Base-by-base conservation (phyloP, 371 early-diverging fungal species). In the Syncephalastrum racemosum region DNA sequence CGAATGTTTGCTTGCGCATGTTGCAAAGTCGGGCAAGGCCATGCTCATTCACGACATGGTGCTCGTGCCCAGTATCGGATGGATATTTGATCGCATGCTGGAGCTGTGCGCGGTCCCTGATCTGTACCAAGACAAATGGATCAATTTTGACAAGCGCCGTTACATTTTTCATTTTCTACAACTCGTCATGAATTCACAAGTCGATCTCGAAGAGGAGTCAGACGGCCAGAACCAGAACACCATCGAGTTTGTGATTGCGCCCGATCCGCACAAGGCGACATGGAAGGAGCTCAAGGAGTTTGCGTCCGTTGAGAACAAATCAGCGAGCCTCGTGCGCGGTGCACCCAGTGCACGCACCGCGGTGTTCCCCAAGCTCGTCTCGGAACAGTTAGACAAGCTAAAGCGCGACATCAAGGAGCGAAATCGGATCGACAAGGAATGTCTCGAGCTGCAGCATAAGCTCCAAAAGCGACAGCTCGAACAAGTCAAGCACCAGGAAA, bases 71-170 rank as follows among this genome's bases (percentile, higher is more conserved):
- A 76, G 79, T 25, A 36, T 83, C 2, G 82, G 78, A 3, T 83
- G 84, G 84, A 59, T 83, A 46, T 71, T 81, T 62, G 82, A 81
- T 44, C 73, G 79, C 6, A 73, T 80, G 68, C 24, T 79, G 31
- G 75, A 80, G 58, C 53, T 75, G 2, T 77, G 75, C 57, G 67
- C 68, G 22, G 68, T 76, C 10, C 81, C 80, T 1, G 75, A 80
- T 43, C 71, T 67, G 19, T 66, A 73, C 52, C 67, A 66, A 7
- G 69, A 75, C 3, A 53, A 66, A 51, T 63, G 87, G 59, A 72
- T 90, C 40, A 85, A 90, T 58, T 79, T 89, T 56, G 89, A 87
- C 64, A 91, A 91, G 63, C 75, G 89, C 25, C 83, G 83, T 10
- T 85, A 84, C 39, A 62, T 90, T 6, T 79, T 76, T 53, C 79